Evolutionary conservation across 2,329 filamentous ascomycete genomes (phyloP).

Genomic region (Fusarium begoniae): DNA sequence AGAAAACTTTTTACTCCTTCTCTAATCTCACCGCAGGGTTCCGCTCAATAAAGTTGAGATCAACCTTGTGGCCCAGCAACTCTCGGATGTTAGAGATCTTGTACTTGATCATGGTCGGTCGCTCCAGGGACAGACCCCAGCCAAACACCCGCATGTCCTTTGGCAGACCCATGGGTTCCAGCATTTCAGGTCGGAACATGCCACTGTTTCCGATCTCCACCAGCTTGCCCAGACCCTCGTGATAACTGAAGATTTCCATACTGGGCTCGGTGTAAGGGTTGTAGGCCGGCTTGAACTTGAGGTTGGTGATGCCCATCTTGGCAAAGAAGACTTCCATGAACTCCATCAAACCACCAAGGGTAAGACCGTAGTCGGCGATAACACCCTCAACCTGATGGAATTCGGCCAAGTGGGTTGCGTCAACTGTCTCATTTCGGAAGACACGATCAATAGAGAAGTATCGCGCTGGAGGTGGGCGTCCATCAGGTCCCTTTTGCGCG

Average conservation of each 20-base stretch:
- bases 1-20: slow-evolving; percentile 67
- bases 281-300: slow-evolving; percentile 97
- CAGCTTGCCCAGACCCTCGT: slow-evolving; percentile 87
- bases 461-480: slow-evolving; percentile 73
- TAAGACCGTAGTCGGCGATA: slow-evolving; percentile 94
- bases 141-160: slow-evolving; percentile 94
- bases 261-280: slow-evolving; percentile 95
- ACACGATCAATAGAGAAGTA: slow-evolving; percentile 99
- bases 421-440: slow-evolving; percentile 97
- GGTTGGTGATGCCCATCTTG: slow-evolving; percentile 87
- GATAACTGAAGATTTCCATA: slow-evolving; percentile 98
- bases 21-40: slow-evolving; percentile 92
- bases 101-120: slow-evolving; percentile 98
- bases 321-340: slow-evolving; percentile 95
- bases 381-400: slow-evolving; percentile 99
- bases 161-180: slow-evolving; percentile 92
- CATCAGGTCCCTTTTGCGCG: slow-evolving; percentile 78
- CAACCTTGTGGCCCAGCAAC: slow-evolving; percentile 93
- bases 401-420: slow-evolving; percentile 95
- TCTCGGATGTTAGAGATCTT: slow-evolving; percentile 90
- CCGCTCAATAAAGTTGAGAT: slow-evolving; percentile 89
- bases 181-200: slow-evolving; percentile 99
- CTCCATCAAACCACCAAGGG: slow-evolving; percentile 90
- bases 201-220: slow-evolving; percentile 98
- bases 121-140: slow-evolving; percentile 89